phyloP scores from a whole-genome alignment of 345 rosid genomes.

The Leavenworthia alabamica region DNA sequence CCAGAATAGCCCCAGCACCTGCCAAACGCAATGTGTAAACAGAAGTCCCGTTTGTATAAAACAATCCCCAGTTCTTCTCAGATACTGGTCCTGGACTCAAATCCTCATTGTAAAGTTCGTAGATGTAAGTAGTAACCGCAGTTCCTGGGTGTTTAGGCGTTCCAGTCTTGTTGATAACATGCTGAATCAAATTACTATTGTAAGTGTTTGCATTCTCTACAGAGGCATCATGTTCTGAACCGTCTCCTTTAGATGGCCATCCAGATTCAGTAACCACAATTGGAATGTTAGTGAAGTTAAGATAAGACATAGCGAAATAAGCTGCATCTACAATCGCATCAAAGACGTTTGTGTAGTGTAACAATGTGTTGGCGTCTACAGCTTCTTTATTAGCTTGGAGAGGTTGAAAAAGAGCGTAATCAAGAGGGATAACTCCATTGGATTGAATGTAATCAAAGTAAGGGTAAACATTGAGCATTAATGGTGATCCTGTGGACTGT shows the following conservation, averaged over 20 bases:
- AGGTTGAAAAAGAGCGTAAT: slow-evolving; percentile 87
- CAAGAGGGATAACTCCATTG: slow-evolving; percentile 66
- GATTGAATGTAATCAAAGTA: slow-evolving; percentile 82
- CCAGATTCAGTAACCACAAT: slow-evolving; percentile 81
- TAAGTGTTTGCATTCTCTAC: slow-evolving; percentile 81
- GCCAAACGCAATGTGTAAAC: slow-evolving; percentile 68
- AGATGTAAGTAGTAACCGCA: slow-evolving; percentile 69
- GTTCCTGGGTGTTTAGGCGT: slow-evolving; percentile 87
- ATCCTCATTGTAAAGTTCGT: slow-evolving; percentile 97
- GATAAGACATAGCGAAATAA: slow-evolving; percentile 74
- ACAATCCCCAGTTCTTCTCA: slow-evolving; percentile 96
- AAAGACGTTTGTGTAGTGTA: slow-evolving; percentile 90
- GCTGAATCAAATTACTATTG: slow-evolving; percentile 88
- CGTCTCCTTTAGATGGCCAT: slow-evolving; percentile 95
- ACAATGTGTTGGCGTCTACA: slow-evolving; percentile 86
- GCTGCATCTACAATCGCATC: slow-evolving; percentile 95
- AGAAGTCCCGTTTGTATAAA: slow-evolving; percentile 60
- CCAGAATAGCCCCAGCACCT: slow-evolving; percentile 73
- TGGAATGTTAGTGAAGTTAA: slow-evolving; percentile 78
- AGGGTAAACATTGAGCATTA: slow-evolving; percentile 91
- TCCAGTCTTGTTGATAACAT: slow-evolving; percentile 78
- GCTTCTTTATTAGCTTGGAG: slow-evolving; percentile 93
- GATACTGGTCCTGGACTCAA: slow-evolving; percentile 56
- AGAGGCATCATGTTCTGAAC: slow-evolving; percentile 67
- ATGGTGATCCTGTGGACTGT: slow-evolving; percentile 64